Conservation (phyloP, 768 basidiomycete genomes). For the Candolleomyces efflorescens region DNA sequence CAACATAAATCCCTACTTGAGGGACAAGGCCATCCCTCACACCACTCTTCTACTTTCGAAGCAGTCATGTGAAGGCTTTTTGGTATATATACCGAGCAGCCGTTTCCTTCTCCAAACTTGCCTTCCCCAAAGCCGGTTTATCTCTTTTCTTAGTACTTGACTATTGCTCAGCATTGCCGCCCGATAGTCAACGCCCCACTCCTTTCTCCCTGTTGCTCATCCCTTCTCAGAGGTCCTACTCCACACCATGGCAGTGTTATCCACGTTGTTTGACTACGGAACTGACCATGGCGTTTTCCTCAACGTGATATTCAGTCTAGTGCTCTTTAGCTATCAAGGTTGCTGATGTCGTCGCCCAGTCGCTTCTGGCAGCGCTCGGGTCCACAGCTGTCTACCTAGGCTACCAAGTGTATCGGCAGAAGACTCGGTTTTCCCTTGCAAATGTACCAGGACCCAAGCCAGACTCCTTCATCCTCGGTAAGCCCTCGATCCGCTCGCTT, state of each 20-base stretch:
- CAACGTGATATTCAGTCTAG: not conserved
- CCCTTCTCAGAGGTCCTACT: not conserved
- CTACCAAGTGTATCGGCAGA: conserved; percentile 29
- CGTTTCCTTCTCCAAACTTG: not conserved
- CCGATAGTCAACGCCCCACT: not conserved
- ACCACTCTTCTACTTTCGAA: conserved; percentile 4
- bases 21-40: not conserved
- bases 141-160: not conserved
- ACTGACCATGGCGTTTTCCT: not conserved
- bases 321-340: not conserved
- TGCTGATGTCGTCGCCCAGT: conserved; percentile 5
- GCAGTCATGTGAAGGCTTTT: conserved; percentile 1
- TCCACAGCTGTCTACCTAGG: conserved; percentile 16
- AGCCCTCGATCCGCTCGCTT: not conserved
- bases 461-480: conserved; percentile 47
- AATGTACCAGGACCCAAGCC: conserved; percentile 46
- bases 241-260: not conserved
- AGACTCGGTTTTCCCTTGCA: conserved; percentile 35
- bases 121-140: not conserved
- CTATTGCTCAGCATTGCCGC: not conserved
- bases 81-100: conserved; percentile 3
- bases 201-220: not conserved
- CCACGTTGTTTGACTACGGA: conserved; percentile 1
- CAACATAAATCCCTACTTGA: not conserved
- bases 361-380: conserved; percentile 10